Evolutionary conservation across 1,139 yeast species (phyloP), one percentile per base, ranked within the genome.

Genomic region (Hansenula lynferdii): DNA sequence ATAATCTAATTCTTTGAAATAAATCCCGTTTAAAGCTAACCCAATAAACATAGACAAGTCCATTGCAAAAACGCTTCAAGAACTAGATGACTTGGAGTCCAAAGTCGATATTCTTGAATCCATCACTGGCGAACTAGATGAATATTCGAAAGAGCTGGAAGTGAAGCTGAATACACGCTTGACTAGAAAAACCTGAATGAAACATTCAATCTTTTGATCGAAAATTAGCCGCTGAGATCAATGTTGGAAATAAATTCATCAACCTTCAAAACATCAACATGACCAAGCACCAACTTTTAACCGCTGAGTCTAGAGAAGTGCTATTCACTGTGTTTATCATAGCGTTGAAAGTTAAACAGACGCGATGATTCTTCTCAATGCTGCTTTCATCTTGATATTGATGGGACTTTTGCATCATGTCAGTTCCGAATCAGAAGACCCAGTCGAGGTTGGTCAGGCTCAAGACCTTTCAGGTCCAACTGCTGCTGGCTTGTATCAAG

Each of bases 71-170:
- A 59, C 65, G 39, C 43, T 54, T 4, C 38, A 45, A 20, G 58
- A 64, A 23, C 49, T 80, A 20, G 64, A 61, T 15, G 54, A 54
- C 2, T 60, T 80, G 5, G 87, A 77, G 38, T 36, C 51, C 2
- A 69, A 70, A 36, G 70, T 77, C 2, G 63, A 58, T 11, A 61
- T 64, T 29, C 54, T 83, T 38, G 77, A 72, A 36, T 52, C 50
- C 0, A 50, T 82, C 5, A 68, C 73, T 1, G 53, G 58, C 7
- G 89, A 84, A 47, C 56, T 84, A 37, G 85, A 80, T 42, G 67
- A 64, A 39, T 82, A 84, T 80, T 68, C 84, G 1, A 58, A 62
- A 20, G 83, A 78, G 42, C 51, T 78, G 34, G 76, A 70, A 35
- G 65, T 62, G 5, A 70, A 70, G 44, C 22, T 31, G 21, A 31